Evolutionary conservation across 768 basidiomycete species (phyloP), one percentile per base, ranked within the genome.

Genomic region (Podaxis sp.): DNA sequence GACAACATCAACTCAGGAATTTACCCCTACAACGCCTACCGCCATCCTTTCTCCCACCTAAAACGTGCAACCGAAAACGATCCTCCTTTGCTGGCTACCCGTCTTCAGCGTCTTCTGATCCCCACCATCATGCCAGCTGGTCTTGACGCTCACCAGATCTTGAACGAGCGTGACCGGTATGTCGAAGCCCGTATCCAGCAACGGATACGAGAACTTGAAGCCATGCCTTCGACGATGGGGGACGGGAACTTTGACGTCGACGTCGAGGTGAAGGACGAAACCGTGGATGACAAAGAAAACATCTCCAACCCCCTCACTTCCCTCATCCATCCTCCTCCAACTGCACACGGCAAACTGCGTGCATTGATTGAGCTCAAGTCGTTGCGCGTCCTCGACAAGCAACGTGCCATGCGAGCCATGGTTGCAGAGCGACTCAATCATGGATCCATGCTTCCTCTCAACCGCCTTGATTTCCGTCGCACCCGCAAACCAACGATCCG

Each of bases 361-460:
- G 94, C 93, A 0, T 75, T 95, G 58, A 97, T 98, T 62, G 97
- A 98, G 74, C 87, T 98, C 70, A 97, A 95, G 71, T 84, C 87
- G 13, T 83, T 99, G 6, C 85, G 88, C 9, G 81, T 98, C 23
- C 82, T 96, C 23, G 92, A 95, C 62, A 96, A 95, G 69, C 97
- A 99, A 67, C 86, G 91, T n/a, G 77, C 84, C 21, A 79, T 97
- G 70, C 87, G 96, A 5, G 89, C 92, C 7, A 82, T 88, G 57
- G 85, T 98, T 23, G 89, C 95, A 5, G 89, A 95, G 67, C 88
- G 90, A 16, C 85, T 98, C 64, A 86, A 88, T 55, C 93, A 95
- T 64, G 91, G 94, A 6, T 85, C 93, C 18, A 85, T 93, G 65
- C 83, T 98, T 5, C 93, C 96, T 1, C 83, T 93, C 62, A 96